Percentiles rank a stretch among this genome's conserved stretches.
Conservation (phyloP, 2,329 filamentous ascomycete genomes). For the Aureobasidium sp. region DNA sequence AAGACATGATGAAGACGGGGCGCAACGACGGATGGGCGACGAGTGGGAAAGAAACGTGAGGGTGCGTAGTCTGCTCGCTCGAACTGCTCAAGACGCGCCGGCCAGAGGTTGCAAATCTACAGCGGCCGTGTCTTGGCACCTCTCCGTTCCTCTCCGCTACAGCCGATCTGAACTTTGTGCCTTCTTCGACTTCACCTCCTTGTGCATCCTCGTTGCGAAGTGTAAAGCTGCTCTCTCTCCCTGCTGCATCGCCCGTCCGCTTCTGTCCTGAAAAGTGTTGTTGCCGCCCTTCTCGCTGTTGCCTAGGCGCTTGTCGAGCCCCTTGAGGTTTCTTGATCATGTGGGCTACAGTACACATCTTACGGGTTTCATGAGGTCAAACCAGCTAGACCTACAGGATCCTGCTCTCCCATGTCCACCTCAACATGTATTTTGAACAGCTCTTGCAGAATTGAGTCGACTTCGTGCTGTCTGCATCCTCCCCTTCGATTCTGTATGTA, state of each 20-base stretch:
- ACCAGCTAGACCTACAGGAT: neutral
- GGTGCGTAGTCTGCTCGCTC: conserved; percentile 12
- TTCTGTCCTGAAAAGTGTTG: neutral
- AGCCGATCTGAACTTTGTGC: neutral
- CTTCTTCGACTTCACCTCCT: conserved; percentile 1
- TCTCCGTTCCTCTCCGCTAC: neutral
- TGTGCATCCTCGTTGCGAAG: neutral
- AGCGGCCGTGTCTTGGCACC: neutral
- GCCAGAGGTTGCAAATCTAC: conserved; percentile 14
- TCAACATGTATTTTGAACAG: neutral
- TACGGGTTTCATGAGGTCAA: neutral
- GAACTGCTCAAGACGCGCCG: conserved; percentile 1
- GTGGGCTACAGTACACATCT: neutral
- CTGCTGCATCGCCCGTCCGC: neutral
- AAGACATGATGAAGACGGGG: conserved; percentile 36
- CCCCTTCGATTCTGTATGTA: neutral
- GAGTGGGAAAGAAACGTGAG: neutral
- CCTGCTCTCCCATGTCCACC: neutral
- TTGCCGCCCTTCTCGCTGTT: neutral
- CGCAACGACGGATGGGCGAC: conserved; percentile 5
- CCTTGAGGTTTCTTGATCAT: neutral
- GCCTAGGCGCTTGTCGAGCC: neutral
- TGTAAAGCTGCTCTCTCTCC: neutral
- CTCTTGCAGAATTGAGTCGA: neutral
- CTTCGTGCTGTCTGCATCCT: neutral